Base-by-base conservation (phyloP, 352 stramenopile species). In the Vaucheria bursata region DNA sequence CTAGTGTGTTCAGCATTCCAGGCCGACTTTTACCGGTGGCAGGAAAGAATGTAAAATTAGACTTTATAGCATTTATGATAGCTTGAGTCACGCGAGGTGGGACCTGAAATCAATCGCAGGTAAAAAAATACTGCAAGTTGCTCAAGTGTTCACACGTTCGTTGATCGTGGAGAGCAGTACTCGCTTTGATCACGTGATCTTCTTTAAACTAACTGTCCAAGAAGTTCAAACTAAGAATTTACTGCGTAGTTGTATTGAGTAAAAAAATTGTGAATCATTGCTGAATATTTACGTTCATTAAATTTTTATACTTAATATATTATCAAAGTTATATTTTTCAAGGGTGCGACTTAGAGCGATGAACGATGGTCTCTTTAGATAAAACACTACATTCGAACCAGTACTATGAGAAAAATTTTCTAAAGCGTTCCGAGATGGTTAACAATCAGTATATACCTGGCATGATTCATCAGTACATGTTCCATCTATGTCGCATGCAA, bases 21-120 rank as follows among this genome's bases (percentile, higher is more conserved):
- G 72, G 71, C 6, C 53, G 53, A 2, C 2, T 8, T 66, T 82
- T 82, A 7, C 77, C 77, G 31, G 77, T 82, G 0, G 77, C 77
- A 1, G 77, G 77, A 59, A 82, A 82, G 38, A 82, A 82, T 33
- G 50, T 31, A 0, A 82, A n/a, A 6, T 36, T 73, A 3, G 71
- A 71, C 33, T 82, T 66, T 36, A 82, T 37, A n/a, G 77, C 37
- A 33, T 71, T 59, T 39, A 79, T 79, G 50, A 82, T 79, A 1
- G 77, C 71, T 6, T 72, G 18, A 32, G 69, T 53, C 38, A 73
- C 77, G 0, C 77, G 77, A 7, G 8, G 5, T 2, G 77, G 64
- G 18, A 82, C 73, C 35, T 59, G 71, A 38, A 73, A 38, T 33
- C 64, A 66, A 31, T 40, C 74, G 45, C 45, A 59, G 12, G 45